Conservation (phyloP, 345 rosid genomes). For the Eucalyptus curtisii region DNA sequence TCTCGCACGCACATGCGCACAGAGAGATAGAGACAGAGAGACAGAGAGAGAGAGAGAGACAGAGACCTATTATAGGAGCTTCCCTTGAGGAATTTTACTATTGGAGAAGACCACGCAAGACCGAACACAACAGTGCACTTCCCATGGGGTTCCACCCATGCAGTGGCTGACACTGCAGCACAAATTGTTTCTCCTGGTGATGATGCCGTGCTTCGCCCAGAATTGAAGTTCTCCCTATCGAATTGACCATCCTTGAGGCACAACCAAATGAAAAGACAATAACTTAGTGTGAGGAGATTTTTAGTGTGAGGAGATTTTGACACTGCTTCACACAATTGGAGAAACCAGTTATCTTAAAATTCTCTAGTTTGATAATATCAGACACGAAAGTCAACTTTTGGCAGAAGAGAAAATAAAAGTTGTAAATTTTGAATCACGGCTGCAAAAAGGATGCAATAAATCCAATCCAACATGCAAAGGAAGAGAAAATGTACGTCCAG, state of each 20-base stretch:
- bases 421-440: background rate
- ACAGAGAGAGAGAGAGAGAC: background rate
- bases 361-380: background rate
- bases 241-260: constrained; percentile 42
- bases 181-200: constrained; percentile 72
- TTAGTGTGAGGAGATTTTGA: background rate
- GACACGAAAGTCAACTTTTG: background rate
- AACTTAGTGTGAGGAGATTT: background rate
- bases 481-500: background rate
- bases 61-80: constrained; percentile 73
- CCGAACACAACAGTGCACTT: constrained; percentile 88
- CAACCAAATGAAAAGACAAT: background rate
- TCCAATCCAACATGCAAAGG: background rate
- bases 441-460: background rate
- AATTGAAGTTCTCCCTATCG: constrained; percentile 55
- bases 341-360: background rate
- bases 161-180: constrained; percentile 95
- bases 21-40: background rate
- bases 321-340: background rate
- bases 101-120: constrained; percentile 97
- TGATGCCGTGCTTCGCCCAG: constrained; percentile 70
- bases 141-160: constrained; percentile 99
- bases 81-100: constrained; percentile 88
- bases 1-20: background rate
- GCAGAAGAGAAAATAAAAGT: background rate